Base-by-base conservation (phyloP, 306 rosid genomes). In the Dalbergia cochinchinensis region DNA sequence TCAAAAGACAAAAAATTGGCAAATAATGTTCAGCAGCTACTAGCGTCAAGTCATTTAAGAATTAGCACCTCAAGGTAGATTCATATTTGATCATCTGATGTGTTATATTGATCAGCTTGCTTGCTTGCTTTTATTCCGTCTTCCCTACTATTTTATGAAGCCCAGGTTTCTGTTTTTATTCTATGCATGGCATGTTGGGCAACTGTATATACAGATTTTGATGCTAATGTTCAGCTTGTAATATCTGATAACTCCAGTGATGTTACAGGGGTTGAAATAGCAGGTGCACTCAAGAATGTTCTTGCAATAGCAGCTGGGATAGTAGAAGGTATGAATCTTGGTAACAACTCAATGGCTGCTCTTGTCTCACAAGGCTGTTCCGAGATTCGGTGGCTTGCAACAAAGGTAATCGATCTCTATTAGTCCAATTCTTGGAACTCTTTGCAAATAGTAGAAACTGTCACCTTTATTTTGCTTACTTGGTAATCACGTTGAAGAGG, bases 321-420 rank as follows among this genome's bases (percentile, higher is more conserved):
- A 35, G 98, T 94, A 62, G 98, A 82, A 62, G 98, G 98, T 60
- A 94, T 94, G 98, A 87, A 90, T 85, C 99, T 94, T 55, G 99
- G 97, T 55, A 92, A 94, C 79, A 94, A 92, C 84, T 94, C 92
- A 57, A 94, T 91, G 97, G 97, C 99, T 63, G 99, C 97, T 79
- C 99, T 94, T 85, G 97, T 92, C 50, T 86, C 99, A 11, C 97
- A 94, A 74, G 99, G 99, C 16, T 94, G 99, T 80, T 94, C 99
- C 4, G 99, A 94, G 88, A 94, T 94, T 73, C 88, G 97, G 71
- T 94, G 99, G 99, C 86, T 94, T 74, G 99, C 99, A 31, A 94
- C 95, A 4, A 92, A 92, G 97, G 99, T 92, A 80, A 39, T 57
- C 34, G 7, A 64, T 31, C 75, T 71, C 48, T 69, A 19, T 45